These are phyloP conservation scores for Cyclotella distinguenda DNA, from an alignment of 108 stramenopile species.

Conservation along the genomic window DNA sequence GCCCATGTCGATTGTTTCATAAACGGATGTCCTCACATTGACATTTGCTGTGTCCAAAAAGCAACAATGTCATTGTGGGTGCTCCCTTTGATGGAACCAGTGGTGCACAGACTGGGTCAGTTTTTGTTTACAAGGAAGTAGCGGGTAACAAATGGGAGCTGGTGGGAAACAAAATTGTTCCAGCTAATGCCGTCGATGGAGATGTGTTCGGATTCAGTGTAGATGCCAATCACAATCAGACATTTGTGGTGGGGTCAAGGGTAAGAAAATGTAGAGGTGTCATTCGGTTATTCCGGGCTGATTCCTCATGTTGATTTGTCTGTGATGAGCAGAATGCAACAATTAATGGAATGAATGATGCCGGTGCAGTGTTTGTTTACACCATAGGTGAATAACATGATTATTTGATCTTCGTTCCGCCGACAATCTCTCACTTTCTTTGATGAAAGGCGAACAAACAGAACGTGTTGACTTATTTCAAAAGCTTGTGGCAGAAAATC, in stretches of 20 bases:
- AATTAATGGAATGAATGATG: background rate
- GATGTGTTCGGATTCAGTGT: constrained; percentile 18
- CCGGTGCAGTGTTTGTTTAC: constrained; percentile 9
- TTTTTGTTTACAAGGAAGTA: constrained; percentile 11
- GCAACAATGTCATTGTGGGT: constrained; percentile 14
- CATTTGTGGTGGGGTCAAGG: constrained; percentile 1
- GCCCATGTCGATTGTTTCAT: background rate
- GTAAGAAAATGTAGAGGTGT: background rate
- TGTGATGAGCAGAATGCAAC: background rate
- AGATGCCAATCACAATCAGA: constrained; percentile 1
- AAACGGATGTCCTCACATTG: background rate
- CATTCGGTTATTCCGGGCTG: background rate
- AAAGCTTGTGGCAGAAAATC: constrained; percentile 6
- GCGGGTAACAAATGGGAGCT: constrained; percentile 1
- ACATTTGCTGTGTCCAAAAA: background rate
- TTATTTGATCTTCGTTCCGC: background rate
- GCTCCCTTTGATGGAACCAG: constrained; percentile 13
- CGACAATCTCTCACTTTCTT: background rate
- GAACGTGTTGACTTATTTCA: constrained; percentile 4
- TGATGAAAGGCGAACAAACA: background rate
- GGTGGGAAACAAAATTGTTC: background rate
- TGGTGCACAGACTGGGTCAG: background rate
- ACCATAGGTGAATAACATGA: background rate
- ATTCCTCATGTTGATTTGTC: background rate
- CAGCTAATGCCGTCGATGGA: background rate